Percentiles rank a stretch among this genome's conserved stretches.
These are phyloP conservation scores for Pythium periplocum DNA, from an alignment of 352 stramenopile species.

Conservation along the genomic window DNA sequence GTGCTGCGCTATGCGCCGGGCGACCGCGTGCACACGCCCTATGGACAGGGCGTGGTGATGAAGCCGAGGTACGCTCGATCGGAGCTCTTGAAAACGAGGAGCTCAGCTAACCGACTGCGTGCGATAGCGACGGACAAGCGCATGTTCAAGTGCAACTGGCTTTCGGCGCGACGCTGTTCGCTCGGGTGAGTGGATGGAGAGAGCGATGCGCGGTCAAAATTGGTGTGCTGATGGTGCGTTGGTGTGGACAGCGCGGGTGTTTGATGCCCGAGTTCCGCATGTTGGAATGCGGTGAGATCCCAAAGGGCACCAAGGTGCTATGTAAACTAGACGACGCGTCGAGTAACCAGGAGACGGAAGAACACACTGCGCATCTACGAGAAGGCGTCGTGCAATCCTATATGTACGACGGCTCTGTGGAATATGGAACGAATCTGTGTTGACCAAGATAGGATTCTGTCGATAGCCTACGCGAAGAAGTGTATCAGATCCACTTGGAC, in stretches of 20 bases:
- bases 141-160: constrained; percentile 51
- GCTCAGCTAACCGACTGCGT: background rate
- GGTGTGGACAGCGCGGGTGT: constrained; percentile 31
- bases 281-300: constrained; percentile 64
- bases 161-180: constrained; percentile 50
- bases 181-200: constrained; percentile 23
- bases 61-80: constrained; percentile 16
- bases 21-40: constrained; percentile 64
- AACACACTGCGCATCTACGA: background rate
- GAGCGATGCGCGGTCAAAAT: background rate
- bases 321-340: background rate
- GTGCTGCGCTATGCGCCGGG: constrained; percentile 56
- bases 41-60: constrained; percentile 46
- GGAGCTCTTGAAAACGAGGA: background rate
- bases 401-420: constrained; percentile 16
- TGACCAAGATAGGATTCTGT: background rate
- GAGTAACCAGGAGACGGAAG: background rate
- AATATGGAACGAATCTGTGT: constrained; percentile 1
- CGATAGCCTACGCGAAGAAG: constrained; percentile 18
- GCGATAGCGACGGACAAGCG: constrained; percentile 32
- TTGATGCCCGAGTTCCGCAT: constrained; percentile 62
- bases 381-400: constrained; percentile 26
- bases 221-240: background rate
- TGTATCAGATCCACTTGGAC: constrained; percentile 14
- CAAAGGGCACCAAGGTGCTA: constrained; percentile 43